These are phyloP conservation scores for Blastocystis sp. DNA, from an alignment of 352 stramenopile genomes.

Conservation along the genomic window DNA sequence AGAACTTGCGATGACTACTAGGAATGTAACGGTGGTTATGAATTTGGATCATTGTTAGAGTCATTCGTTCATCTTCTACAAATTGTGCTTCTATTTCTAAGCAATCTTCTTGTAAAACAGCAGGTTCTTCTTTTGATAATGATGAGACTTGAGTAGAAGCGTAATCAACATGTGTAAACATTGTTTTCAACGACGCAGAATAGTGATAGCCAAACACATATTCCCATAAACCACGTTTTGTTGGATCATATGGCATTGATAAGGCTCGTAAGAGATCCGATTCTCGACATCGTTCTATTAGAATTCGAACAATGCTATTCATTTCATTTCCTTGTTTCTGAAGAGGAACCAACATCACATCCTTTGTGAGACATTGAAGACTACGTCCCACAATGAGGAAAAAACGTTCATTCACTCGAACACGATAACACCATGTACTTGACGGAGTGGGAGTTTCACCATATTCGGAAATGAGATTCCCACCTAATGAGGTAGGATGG, in stretches of 20 bases:
- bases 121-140: neutral
- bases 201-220: conserved; percentile 53
- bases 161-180: neutral
- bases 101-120: neutral
- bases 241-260: neutral
- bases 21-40: neutral
- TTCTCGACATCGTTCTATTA: conserved; percentile 7
- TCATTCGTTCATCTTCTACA: conserved; percentile 20
- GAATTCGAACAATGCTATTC: neutral
- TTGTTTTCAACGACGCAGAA: neutral
- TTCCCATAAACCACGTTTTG: neutral
- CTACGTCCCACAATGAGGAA: neutral
- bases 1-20: neutral
- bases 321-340: neutral
- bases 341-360: conserved; percentile 9
- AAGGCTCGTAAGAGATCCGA: neutral
- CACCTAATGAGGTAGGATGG: neutral
- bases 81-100: conserved; percentile 4
- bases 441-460: neutral
- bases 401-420: neutral
- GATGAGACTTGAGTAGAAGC: neutral
- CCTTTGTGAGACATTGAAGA: neutral
- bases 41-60: neutral
- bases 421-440: neutral
- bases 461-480: neutral